These are phyloP conservation scores for Petrea volubilis DNA, from an alignment of 257 asterid species.

Conservation along the genomic window DNA sequence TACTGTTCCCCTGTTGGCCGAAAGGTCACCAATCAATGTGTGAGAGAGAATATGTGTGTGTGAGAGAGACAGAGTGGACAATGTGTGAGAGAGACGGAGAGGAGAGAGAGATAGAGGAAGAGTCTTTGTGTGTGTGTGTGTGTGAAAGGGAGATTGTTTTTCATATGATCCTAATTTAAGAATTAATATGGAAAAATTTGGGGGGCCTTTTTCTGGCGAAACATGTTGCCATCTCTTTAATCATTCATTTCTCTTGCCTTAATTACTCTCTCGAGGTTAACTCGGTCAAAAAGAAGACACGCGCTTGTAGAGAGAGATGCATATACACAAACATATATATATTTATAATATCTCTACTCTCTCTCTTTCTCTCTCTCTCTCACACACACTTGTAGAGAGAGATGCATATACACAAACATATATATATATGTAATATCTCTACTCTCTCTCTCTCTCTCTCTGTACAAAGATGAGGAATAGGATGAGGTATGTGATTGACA, in stretches of 20 bases:
- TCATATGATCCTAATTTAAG: neutral
- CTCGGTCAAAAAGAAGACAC: neutral
- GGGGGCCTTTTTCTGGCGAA: slow-evolving; percentile 22
- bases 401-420: too few relatives aligned
- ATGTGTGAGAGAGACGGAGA: neutral
- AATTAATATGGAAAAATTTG: neutral
- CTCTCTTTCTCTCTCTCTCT: too few relatives aligned
- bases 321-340: neutral
- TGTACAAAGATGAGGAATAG: neutral
- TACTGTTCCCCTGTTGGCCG: slow-evolving; percentile 17
- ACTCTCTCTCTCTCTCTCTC: too few relatives aligned
- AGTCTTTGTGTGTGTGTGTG: neutral
- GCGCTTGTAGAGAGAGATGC: neutral
- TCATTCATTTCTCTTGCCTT: neutral
- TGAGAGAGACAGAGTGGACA: neutral
- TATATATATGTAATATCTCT: too few relatives aligned
- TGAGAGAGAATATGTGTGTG: neutral
- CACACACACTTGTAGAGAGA: too few relatives aligned
- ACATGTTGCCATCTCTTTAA: slow-evolving; percentile 2
- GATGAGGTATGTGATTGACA: neutral
- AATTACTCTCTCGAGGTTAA: neutral
- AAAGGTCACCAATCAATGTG: slow-evolving; percentile 9
- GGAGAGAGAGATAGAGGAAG: neutral
- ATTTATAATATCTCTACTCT: too few relatives aligned
- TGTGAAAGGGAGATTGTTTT: neutral